phyloP scores from a whole-genome alignment of 495 filamentous ascomycete genomes.

The Durotheca rogersii region DNA sequence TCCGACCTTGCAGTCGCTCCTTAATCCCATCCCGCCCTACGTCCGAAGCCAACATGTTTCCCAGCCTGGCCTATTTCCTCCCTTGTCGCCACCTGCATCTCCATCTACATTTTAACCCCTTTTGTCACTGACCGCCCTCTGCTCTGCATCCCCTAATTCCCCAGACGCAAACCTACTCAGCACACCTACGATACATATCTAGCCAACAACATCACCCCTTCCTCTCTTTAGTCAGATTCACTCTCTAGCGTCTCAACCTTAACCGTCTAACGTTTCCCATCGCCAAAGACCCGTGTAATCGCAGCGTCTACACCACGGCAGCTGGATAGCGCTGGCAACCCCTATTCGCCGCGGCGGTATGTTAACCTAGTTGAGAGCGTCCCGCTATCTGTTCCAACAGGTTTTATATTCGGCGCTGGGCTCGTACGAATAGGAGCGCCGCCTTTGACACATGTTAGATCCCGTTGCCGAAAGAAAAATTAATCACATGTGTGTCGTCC shows the following conservation, averaged over 20 bases:
- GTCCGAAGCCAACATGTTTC: conserved; percentile 8
- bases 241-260: too few species aligned
- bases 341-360: conserved; percentile 2
- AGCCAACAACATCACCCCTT: not conserved
- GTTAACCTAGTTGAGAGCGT: not conserved
- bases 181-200: not conserved
- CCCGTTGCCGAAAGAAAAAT: too few species aligned
- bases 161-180: not conserved
- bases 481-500: too few species aligned
- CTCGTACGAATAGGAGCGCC: not conserved
- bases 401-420: conserved; percentile 1
- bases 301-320: too few species aligned
- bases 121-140: too few species aligned
- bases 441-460: too few species aligned
- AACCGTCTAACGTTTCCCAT: too few species aligned
- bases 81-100: too few species aligned
- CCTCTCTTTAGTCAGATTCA: too few species aligned
- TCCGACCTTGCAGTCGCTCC: conserved; percentile 1
- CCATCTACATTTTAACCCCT: too few species aligned
- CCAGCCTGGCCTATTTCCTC: conserved; percentile 13
- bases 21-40: not conserved
- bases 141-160: not conserved
- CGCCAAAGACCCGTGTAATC: too few species aligned
- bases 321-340: too few species aligned
- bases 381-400: not conserved